phyloP scores from a whole-genome alignment of 768 basidiomycete species.

The Paxillus rubicundulus region DNA sequence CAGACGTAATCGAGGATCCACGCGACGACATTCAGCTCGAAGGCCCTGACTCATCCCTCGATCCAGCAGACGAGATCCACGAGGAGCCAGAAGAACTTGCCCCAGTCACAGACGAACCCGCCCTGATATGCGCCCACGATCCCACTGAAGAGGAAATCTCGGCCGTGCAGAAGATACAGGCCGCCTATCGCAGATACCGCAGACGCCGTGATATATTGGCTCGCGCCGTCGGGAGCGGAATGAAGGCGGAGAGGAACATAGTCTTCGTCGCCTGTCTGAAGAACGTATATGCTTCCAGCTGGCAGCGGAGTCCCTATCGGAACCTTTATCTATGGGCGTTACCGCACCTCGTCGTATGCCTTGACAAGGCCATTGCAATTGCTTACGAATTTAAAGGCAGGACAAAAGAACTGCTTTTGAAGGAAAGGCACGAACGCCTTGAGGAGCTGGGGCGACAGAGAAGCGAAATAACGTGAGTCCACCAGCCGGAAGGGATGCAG shows the following conservation, averaged over 20 bases:
- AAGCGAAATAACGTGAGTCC: slow-evolving; percentile 34
- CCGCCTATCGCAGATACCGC: slow-evolving; percentile 10
- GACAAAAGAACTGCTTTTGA: slow-evolving; percentile 29
- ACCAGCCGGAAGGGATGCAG: background rate
- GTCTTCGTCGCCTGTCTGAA: slow-evolving; percentile 31
- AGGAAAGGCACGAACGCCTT: slow-evolving; percentile 33
- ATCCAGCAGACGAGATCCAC: slow-evolving; percentile 8
- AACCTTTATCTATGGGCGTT: slow-evolving; percentile 36
- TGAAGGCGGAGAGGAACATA: slow-evolving; percentile 18
- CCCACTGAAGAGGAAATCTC: slow-evolving; percentile 26
- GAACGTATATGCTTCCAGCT: slow-evolving; percentile 24
- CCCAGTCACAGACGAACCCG: slow-evolving; percentile 11
- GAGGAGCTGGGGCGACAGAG: slow-evolving; percentile 32
- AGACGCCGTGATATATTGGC: background rate
- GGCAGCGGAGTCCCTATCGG: slow-evolving; percentile 34
- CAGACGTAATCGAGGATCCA: background rate
- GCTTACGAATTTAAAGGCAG: slow-evolving; percentile 29
- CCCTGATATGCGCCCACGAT: slow-evolving; percentile 14
- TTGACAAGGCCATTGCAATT: slow-evolving; percentile 33
- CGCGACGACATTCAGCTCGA: slow-evolving; percentile 3
- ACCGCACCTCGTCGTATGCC: slow-evolving; percentile 40
- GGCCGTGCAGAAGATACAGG: slow-evolving; percentile 25
- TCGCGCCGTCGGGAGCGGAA: slow-evolving; percentile 13
- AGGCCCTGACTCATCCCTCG: background rate
- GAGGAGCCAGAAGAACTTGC: slow-evolving; percentile 12